Evolutionary conservation across 495 filamentous ascomycete genomes (phyloP), one percentile per base, ranked within the genome.

Genomic region (Gamarada debralockiae): DNA sequence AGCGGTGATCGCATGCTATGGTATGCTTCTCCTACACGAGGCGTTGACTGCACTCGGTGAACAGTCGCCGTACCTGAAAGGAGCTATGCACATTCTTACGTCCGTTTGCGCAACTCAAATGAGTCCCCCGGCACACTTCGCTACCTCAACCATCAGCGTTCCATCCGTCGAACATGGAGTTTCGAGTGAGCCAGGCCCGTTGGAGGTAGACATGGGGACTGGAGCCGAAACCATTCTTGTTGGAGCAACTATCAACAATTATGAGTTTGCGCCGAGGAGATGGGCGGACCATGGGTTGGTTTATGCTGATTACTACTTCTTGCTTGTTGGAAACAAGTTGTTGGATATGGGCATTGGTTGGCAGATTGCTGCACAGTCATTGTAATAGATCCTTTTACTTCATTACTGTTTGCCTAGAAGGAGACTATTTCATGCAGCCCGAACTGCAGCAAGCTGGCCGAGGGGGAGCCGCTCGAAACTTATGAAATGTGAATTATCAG

Each of bases 221-320:
- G n/a, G n/a, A n/a, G 29, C 10, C 21, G 48, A 34, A n/a, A 52
- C 62, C 59, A 54, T 55, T n/a, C 23, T 66, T 4, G 42, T 53
- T 56, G 64, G 64, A 18, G 65, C 65, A 7, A 71, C 68, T 0
- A 64, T 65, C 4, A 65, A 67, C 21, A 62, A 67, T 34, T 67
- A 69, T 24, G 55, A 58, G 14, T 47, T 61, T 10, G 52, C 55
- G 6, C 47, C 55, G 4, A 53, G 55, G 33, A 58, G 56, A 10
- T 62, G 63, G 20, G 60, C 62, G 13, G 55, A 72, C 43, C 66
- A 67, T 38, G 70, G 69, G 23, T 45, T 73, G 3, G 70, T 72
- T 9, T 73, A 73, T 59, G 70, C 66, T 0, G 69, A 70, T 53
- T 73, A 72, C 47, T 73, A 69, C 48, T 61, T 71, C 31, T 50